phyloP scores from a whole-genome alignment of 176 grass and related monocot species.

The Neostapfia colusana region DNA sequence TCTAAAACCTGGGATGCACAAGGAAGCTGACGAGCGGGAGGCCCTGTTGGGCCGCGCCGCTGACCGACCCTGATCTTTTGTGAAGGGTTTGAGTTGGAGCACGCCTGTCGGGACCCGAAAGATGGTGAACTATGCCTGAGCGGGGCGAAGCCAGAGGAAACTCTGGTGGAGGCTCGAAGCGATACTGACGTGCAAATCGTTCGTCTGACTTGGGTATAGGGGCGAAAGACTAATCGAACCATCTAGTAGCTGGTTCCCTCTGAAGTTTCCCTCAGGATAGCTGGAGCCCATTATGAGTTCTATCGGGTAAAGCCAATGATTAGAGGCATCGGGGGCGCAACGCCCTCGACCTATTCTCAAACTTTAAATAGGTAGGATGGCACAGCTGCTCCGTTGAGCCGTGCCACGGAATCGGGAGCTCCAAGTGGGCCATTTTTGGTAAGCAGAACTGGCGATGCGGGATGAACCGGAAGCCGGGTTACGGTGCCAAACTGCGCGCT shows the following conservation, averaged over 20 bases:
- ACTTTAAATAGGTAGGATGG: conserved; percentile 53
- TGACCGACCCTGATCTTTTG: too few species aligned
- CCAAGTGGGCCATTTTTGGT: conserved; percentile 77
- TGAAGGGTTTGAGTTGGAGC: too few species aligned
- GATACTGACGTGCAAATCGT: conserved; percentile 86
- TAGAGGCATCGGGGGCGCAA: conserved; percentile 70
- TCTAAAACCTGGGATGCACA: too few species aligned
- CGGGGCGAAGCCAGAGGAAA: conserved; percentile 61
- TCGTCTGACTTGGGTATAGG: conserved; percentile 78
- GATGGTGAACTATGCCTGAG: conserved; percentile 89
- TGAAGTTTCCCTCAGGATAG: conserved; percentile 50
- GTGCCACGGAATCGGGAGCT: conserved; percentile 47
- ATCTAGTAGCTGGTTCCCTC: conserved; percentile 67
- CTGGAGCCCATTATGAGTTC: conserved; percentile 53
- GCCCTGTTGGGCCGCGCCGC: too few species aligned
- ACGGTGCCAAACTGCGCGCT: conserved; percentile 50
- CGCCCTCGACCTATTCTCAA: conserved; percentile 56
- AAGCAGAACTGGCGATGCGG: conserved; percentile 74
- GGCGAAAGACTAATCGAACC: conserved; percentile 78
- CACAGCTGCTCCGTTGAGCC: conserved; percentile 31
- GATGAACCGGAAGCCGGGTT: conserved; percentile 63
- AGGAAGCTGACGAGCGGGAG: too few species aligned
- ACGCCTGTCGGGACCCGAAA: too few species aligned
- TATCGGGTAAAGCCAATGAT: conserved; percentile 64
- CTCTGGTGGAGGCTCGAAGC: conserved; percentile 83